Percentiles rank a stretch among this genome's conserved stretches.
Evolutionary conservation across 2,329 filamentous ascomycete genomes (phyloP).

Genomic region (Cercospora canescens): DNA sequence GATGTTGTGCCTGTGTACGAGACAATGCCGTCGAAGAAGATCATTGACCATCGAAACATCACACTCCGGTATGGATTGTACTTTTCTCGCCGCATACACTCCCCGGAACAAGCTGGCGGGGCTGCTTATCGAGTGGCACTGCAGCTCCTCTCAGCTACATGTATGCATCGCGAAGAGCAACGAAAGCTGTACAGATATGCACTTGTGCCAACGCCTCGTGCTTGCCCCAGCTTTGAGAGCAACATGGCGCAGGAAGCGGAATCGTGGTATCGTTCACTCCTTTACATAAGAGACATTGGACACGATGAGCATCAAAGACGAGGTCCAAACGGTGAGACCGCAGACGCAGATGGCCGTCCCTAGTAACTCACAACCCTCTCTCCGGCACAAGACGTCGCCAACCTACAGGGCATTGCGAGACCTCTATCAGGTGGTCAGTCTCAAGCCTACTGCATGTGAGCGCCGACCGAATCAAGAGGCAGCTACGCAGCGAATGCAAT

Average conservation of each 20-base stretch:
- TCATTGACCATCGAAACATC: background rate
- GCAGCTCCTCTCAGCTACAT: background rate
- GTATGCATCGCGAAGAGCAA: background rate
- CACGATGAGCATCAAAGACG: background rate
- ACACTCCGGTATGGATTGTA: background rate
- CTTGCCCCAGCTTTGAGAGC: background rate
- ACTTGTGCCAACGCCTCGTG: background rate
- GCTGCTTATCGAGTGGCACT: background rate
- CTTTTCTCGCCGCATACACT: background rate
- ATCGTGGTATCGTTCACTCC: background rate
- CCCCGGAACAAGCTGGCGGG: background rate
- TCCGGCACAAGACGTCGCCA: background rate
- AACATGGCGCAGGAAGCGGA: background rate
- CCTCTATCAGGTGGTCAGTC: background rate
- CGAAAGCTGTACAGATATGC: background rate
- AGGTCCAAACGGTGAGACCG: background rate
- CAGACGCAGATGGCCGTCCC: background rate
- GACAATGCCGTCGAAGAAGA: background rate
- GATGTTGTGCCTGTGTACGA: background rate
- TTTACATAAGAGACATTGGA: background rate
- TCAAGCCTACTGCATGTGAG: background rate
- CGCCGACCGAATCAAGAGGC: background rate
- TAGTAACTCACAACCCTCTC: background rate
- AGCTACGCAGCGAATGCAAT: background rate
- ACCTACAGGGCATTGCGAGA: background rate